Evolutionary conservation across 2,329 filamentous ascomycete genomes (phyloP).

Genomic region (Knufia petricola): DNA sequence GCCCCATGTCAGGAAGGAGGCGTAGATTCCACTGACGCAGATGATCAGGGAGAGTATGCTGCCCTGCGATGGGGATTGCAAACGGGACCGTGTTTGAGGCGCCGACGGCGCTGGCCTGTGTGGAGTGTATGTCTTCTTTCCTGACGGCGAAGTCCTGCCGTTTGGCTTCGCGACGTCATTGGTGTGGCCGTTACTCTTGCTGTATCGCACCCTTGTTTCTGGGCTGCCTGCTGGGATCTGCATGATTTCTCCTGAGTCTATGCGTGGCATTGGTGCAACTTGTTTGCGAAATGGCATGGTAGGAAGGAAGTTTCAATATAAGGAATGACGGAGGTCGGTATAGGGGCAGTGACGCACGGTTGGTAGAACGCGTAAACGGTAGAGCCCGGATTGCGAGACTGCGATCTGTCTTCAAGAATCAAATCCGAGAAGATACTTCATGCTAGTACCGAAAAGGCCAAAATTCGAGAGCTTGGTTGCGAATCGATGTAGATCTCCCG

Average conservation of each 20-base stretch:
- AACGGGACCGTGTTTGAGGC: constrained; percentile 14
- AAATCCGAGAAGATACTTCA: not conserved
- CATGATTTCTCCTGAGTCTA: constrained; percentile 58
- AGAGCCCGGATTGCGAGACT: not conserved
- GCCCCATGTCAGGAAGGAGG: constrained; percentile 92
- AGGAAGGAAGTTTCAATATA: not conserved
- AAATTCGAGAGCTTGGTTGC: not conserved
- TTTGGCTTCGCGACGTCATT: constrained; percentile 8
- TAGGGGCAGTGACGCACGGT: not conserved
- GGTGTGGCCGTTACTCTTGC: constrained; percentile 25
- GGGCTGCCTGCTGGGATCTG: constrained; percentile 28
- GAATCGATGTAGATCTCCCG: not conserved
- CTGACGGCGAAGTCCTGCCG: constrained; percentile 5
- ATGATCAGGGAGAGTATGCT: constrained; percentile 68
- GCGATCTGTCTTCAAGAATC: constrained; percentile 3
- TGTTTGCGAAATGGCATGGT: constrained; percentile 65
- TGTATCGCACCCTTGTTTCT: constrained; percentile 22
- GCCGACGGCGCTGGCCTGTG: constrained; percentile 23
- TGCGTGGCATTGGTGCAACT: constrained; percentile 53
- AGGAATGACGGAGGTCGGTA: constrained; percentile 1
- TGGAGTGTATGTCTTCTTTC: constrained; percentile 19
- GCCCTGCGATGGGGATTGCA: constrained; percentile 33
- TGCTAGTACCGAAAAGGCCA: not conserved
- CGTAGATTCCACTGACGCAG: constrained; percentile 92
- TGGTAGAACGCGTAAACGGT: not conserved